phyloP scores from a whole-genome alignment of 148 eudicot genomes.

The Tetragonia tetragonoides region DNA sequence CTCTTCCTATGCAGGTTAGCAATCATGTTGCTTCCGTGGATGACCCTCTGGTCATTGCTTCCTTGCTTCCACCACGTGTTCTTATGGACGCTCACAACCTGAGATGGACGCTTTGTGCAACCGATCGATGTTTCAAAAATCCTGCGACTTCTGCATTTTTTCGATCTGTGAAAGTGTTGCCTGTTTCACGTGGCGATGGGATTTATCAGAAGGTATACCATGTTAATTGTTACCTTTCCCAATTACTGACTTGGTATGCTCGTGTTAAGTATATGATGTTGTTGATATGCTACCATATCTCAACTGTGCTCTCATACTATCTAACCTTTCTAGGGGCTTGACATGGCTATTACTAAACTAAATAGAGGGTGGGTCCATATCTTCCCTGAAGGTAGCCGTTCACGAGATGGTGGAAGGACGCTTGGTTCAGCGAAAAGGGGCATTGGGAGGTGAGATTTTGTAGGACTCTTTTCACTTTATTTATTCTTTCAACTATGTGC shows the following conservation, averaged over 20 bases:
- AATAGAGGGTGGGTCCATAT: slow-evolving; percentile 95
- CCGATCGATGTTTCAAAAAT: slow-evolving; percentile 83
- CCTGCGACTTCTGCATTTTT: slow-evolving; percentile 89
- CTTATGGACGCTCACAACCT: slow-evolving; percentile 71
- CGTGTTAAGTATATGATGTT: background rate
- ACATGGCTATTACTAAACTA: slow-evolving; percentile 80
- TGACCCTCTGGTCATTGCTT: slow-evolving; percentile 83
- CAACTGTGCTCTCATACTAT: background rate
- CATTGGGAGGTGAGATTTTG: slow-evolving; percentile 61
- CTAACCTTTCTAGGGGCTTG: slow-evolving; percentile 64
- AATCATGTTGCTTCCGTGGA: slow-evolving; percentile 95
- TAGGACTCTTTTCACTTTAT: background rate
- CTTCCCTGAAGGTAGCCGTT: slow-evolving; percentile 96
- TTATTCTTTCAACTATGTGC: background rate
- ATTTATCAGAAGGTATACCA: slow-evolving; percentile 79
- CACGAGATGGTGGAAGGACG: slow-evolving; percentile 89
- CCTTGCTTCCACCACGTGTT: slow-evolving; percentile 70
- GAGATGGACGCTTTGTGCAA: slow-evolving; percentile 96
- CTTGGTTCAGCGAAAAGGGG: slow-evolving; percentile 79
- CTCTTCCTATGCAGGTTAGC: slow-evolving; percentile 60
- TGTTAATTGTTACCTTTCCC: background rate
- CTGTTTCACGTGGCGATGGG: slow-evolving; percentile 92
- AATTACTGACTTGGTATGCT: background rate
- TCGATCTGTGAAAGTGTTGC: slow-evolving; percentile 76
- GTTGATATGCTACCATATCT: slow-evolving; percentile 15